Evolutionary conservation across 768 basidiomycete genomes (phyloP).

Genomic region (Serendipita indica): DNA sequence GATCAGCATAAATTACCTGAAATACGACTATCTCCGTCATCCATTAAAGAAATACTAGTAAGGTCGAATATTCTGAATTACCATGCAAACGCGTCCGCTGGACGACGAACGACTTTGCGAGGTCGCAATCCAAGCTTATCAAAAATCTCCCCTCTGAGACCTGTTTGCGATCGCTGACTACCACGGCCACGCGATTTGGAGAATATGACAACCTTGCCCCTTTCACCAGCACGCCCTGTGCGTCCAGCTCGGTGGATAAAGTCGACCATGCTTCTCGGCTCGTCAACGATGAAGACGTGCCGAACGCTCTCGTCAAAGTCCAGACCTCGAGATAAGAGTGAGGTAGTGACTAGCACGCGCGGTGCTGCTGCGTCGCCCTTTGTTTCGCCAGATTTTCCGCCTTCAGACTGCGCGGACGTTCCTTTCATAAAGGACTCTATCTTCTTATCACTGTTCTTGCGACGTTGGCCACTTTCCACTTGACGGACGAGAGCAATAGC

Average conservation of each 20-base stretch:
- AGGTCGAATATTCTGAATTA: background rate
- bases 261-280: conserved; percentile 80
- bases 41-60: background rate
- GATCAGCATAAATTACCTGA: background rate
- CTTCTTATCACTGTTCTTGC: background rate
- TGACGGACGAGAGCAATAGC: conserved; percentile 35
- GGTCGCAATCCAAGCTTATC: background rate
- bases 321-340: conserved; percentile 75
- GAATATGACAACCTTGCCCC: conserved; percentile 18
- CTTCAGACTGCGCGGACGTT: background rate
- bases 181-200: background rate
- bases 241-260: conserved; percentile 86
- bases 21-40: background rate
- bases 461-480: background rate
- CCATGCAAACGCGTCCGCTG: background rate
- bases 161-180: background rate
- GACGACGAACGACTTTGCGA: background rate
- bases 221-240: conserved; percentile 45
- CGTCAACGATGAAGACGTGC: conserved; percentile 77
- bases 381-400: conserved; percentile 18
- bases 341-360: conserved; percentile 75
- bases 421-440: background rate
- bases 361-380: conserved; percentile 26
- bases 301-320: conserved; percentile 69
- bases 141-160: conserved; percentile 1